Percentiles rank a stretch among this genome's conserved stretches.
Conservation (phyloP, 179 eudicot genomes). For the Pouteria campechiana region DNA sequence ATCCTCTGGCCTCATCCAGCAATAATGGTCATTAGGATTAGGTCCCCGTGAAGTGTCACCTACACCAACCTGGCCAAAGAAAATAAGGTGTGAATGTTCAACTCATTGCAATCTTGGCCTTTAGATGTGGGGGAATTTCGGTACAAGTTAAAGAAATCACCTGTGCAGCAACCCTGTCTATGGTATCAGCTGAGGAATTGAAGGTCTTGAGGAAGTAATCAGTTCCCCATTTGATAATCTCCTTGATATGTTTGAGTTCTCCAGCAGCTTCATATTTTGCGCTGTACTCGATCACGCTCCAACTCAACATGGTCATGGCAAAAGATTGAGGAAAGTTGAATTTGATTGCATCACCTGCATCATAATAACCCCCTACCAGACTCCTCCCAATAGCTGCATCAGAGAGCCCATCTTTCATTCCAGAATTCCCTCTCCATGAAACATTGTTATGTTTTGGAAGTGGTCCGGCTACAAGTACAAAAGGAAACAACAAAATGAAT, state of each 20-base stretch:
- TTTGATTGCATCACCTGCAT: slow-evolving; percentile 99
- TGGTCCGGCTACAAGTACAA: slow-evolving; percentile 62
- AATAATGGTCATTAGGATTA: slow-evolving; percentile 76
- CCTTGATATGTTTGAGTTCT: slow-evolving; percentile 77
- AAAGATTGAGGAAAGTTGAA: slow-evolving; percentile 76
- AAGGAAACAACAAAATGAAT: neutral
- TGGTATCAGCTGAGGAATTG: slow-evolving; percentile 68
- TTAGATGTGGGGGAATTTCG: too few relatives aligned
- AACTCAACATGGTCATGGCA: slow-evolving; percentile 87
- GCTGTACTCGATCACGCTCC: slow-evolving; percentile 95
- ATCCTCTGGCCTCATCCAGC: slow-evolving; percentile 94
- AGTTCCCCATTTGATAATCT: slow-evolving; percentile 87
- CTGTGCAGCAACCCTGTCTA: slow-evolving; percentile 57
- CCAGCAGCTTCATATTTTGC: slow-evolving; percentile 93
- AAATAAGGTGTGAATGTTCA: neutral
- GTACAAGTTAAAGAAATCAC: slow-evolving; percentile 21
- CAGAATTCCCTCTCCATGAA: slow-evolving; percentile 89
- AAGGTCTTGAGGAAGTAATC: slow-evolving; percentile 91
- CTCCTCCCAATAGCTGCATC: slow-evolving; percentile 39
- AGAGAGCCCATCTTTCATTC: slow-evolving; percentile 71
- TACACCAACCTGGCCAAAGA: slow-evolving; percentile 51
- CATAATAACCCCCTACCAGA: slow-evolving; percentile 76
- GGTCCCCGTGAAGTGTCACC: slow-evolving; percentile 78
- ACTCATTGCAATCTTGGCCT: neutral
- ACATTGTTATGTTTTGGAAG: slow-evolving; percentile 87